Conservation (phyloP, 1,284 basidiomycete genomes). For the Papiliotrema nemorosa region DNA sequence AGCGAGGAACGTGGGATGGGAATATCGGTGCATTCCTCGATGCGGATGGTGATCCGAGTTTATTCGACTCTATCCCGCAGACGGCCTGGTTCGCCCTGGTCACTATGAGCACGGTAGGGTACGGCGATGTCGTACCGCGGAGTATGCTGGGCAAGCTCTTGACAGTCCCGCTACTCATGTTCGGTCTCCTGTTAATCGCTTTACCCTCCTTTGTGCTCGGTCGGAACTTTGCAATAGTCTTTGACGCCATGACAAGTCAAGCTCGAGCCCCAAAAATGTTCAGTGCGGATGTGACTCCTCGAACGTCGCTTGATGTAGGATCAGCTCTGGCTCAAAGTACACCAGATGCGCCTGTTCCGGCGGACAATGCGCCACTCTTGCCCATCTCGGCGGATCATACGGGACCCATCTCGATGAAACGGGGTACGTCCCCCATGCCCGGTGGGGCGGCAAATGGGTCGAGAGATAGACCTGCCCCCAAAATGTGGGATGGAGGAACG, state of each 20-base stretch:
- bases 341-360: not conserved
- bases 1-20: conserved; percentile 80
- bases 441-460: not conserved
- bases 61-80: conserved; percentile 68
- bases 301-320: not conserved
- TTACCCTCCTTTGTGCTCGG: conserved; percentile 84
- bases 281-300: conserved; percentile 6
- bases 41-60: conserved; percentile 63
- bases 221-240: conserved; percentile 79
- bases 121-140: conserved; percentile 79
- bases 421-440: not conserved
- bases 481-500: conserved; percentile 30
- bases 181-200: conserved; percentile 79
- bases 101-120: conserved; percentile 49
- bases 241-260: conserved; percentile 63
- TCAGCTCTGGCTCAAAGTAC: not conserved
- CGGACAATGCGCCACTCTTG: not conserved
- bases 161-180: conserved; percentile 76
- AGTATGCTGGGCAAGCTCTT: conserved; percentile 76
- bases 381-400: conserved; percentile 1
- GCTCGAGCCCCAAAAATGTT: conserved; percentile 18
- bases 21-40: conserved; percentile 74
- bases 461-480: not conserved
- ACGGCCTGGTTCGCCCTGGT: conserved; percentile 65
- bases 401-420: not conserved